These are phyloP conservation scores for Asterochloris erici DNA, from an alignment of 139 green algal species.

Conservation along the genomic window DNA sequence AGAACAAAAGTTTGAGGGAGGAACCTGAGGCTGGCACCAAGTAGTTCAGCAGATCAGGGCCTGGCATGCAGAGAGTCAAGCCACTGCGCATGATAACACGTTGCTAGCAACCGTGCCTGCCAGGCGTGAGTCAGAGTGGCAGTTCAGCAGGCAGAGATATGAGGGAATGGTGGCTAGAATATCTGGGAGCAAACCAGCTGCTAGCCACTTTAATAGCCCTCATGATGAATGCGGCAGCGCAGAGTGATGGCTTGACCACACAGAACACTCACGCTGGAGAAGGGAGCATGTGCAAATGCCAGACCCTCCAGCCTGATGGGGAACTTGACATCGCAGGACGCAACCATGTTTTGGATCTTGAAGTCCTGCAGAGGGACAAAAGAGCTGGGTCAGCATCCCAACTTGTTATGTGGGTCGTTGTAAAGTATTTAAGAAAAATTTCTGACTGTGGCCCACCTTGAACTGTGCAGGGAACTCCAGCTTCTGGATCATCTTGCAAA, in stretches of 20 bases:
- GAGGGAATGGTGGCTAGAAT: neutral
- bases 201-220: neutral
- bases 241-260: neutral
- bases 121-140: neutral
- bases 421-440: neutral
- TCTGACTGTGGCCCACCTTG: slow-evolving; percentile 46
- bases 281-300: slow-evolving; percentile 77
- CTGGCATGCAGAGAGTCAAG: neutral
- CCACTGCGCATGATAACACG: neutral
- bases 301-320: slow-evolving; percentile 96
- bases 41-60: neutral
- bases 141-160: neutral
- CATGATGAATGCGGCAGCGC: neutral
- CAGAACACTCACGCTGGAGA: slow-evolving; percentile 54
- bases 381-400: neutral
- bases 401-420: neutral
- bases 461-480: slow-evolving; percentile 80
- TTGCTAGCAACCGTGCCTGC: neutral
- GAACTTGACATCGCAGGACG: slow-evolving; percentile 97
- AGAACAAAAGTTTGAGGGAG: neutral
- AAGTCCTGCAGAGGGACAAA: slow-evolving; percentile 74
- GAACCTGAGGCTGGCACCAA: neutral
- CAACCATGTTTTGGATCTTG: slow-evolving; percentile 99
- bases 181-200: too few species aligned
- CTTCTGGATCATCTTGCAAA: slow-evolving; percentile 93